Evolutionary conservation across 2,329 filamentous ascomycete species (phyloP), one percentile per base, ranked within the genome.

Genomic region (Pestalotiopsis sp.): DNA sequence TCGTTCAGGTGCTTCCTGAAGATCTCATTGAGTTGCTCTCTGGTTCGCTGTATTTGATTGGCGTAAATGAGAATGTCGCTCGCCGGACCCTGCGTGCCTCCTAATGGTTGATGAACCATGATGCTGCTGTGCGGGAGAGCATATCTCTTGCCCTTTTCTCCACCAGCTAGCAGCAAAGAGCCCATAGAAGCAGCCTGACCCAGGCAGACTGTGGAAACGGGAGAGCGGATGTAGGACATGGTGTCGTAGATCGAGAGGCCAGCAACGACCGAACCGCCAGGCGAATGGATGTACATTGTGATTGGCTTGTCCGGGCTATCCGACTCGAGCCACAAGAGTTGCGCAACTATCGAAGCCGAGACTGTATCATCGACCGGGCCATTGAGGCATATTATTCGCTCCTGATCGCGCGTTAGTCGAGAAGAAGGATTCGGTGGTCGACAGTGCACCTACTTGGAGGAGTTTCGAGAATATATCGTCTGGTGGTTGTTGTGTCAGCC

Each of bases 181-280:
- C 95, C 96, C 96, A 99, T 99, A 3, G 92, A 96, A 1, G 96
- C 95, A 0, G 97, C 96, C 76, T 97, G 93, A 7, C 96, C 96
- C 58, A 99, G 89, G 77, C 96, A 98, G 38, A 99, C 96, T 0
- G 96, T 99, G 58, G 92, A 95, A 0, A 99, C 94, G 1, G 95
- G 94, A 2, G 93, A 93, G 70, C 92, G 91, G 78, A 99, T 98
- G 81, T 99, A 99, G 74, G 92, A 91, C 95, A 99, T 98, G 13
- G 96, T 99, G 79, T 99, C 96, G 86, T 99, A 99, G 76, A 99
- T 98, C 31, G 96, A 95, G 69, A 92, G 86, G 17, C 90, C 90
- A 1, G 96, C 95, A 70, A 92, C 95, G 55, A 99, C 95, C 57
- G 93, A 95, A 67, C 96, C 96, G 64, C 96, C 96, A 0, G 95